Evolutionary conservation across 768 basidiomycete genomes (phyloP).

Genomic region (Lyophyllum semitale): DNA sequence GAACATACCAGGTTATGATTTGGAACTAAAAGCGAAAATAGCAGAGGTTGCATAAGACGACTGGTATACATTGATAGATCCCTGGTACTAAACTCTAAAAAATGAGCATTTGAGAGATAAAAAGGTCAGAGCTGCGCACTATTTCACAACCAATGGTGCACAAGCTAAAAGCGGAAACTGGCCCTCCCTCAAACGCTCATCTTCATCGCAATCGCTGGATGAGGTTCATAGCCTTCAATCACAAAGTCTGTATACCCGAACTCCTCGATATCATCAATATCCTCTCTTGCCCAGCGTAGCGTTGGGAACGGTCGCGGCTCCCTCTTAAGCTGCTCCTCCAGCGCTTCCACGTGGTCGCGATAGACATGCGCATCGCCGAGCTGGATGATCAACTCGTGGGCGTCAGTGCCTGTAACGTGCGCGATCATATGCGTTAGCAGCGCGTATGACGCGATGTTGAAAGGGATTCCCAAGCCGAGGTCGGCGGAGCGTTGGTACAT

Average conservation of each 20-base stretch:
- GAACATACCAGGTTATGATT: too few relatives aligned
- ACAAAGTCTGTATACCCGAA: constrained; percentile 78
- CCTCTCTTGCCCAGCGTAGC: constrained; percentile 67
- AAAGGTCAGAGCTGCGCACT: too few relatives aligned
- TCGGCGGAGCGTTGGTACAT: constrained; percentile 99
- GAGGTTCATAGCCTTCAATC: constrained; percentile 84
- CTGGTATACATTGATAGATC: too few relatives aligned
- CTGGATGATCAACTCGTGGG: constrained; percentile 91
- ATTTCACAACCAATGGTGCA: too few relatives aligned
- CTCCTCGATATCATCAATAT: constrained; percentile 74
- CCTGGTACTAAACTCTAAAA: too few relatives aligned
- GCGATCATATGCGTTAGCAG: constrained; percentile 98
- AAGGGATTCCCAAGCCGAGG: constrained; percentile 94
- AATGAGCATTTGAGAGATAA: too few relatives aligned
- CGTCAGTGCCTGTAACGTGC: constrained; percentile 81
- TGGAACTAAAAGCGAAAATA: too few relatives aligned
- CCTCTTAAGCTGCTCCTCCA: constrained; percentile 77
- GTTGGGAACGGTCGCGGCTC: constrained; percentile 84
- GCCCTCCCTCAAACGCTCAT: constrained; percentile 2
- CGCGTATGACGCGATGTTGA: constrained; percentile 99
- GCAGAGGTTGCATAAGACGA: too few relatives aligned
- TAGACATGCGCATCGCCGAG: constrained; percentile 99
- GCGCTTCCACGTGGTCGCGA: constrained; percentile 86
- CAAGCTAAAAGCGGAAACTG: too few relatives aligned
- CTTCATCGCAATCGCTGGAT: constrained; percentile 45